These are phyloP conservation scores for Syzygium grande DNA, from an alignment of 345 rosid species.

Conservation along the genomic window DNA sequence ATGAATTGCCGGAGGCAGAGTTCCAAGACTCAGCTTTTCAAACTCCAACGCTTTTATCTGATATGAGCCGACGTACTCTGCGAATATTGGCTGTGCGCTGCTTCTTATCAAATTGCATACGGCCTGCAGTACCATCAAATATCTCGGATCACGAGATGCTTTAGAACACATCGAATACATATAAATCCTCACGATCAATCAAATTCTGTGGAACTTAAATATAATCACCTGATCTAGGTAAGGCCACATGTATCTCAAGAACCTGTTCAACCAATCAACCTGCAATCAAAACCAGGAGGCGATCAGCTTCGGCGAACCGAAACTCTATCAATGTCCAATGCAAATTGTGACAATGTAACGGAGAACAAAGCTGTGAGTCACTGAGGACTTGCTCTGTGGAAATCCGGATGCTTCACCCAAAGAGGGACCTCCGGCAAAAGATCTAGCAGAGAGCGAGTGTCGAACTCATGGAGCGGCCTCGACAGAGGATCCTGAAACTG, in stretches of 20 bases:
- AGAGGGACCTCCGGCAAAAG: conserved; percentile 32
- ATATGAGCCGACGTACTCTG: conserved; percentile 13
- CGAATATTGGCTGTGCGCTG: conserved; percentile 14
- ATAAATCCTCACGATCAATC: not conserved
- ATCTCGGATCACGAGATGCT: not conserved
- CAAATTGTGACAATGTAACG: not conserved
- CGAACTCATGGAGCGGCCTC: conserved; percentile 24
- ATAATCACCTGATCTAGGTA: conserved; percentile 30
- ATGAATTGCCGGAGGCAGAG: conserved; percentile 20
- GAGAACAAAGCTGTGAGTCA: not conserved
- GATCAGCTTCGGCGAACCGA: not conserved
- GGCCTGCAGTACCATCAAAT: conserved; percentile 10
- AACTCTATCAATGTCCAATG: not conserved
- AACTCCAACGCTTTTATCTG: conserved; percentile 16
- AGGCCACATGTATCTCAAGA: conserved; percentile 30
- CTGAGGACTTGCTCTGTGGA: conserved; percentile 24
- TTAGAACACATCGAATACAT: not conserved
- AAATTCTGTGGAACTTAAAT: not conserved
- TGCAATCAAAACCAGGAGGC: conserved; percentile 1
- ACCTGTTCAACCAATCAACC: conserved; percentile 43
- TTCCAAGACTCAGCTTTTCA: conserved; percentile 26
- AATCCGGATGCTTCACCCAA: conserved; percentile 52
- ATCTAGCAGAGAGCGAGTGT: conserved; percentile 17
- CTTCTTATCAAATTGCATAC: conserved; percentile 18
- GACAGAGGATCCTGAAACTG: conserved; percentile 27